A percentile compares a stretch with the other conserved stretches of the same genome.
Evolutionary conservation across 441 rosid genomes (phyloP).

Genomic region (Corymbia citriodora): DNA sequence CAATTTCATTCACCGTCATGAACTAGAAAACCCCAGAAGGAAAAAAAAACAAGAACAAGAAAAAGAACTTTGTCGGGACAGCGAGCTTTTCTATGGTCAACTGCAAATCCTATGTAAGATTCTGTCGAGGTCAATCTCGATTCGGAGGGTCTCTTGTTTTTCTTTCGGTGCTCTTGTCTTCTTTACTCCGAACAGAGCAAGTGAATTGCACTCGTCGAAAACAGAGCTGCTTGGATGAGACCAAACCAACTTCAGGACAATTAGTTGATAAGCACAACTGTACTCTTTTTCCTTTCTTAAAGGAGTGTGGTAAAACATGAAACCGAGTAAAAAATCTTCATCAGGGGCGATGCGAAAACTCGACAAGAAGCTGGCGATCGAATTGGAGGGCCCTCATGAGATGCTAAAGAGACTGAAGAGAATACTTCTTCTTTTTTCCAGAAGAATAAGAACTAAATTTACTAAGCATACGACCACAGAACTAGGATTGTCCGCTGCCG

Average conservation of each 20-base stretch:
- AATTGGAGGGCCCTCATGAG: background rate
- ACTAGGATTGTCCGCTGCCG: accelerated
- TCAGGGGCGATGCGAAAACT: background rate
- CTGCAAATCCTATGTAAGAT: background rate
- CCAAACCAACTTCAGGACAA: background rate
- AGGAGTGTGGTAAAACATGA: background rate
- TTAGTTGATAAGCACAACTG: background rate
- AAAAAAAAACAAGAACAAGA: background rate
- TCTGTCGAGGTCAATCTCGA: background rate
- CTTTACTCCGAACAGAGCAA: background rate
- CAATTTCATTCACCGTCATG: background rate
- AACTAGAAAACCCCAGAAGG: background rate
- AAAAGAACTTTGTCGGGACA: background rate
- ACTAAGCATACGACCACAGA: background rate
- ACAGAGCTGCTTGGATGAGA: background rate
- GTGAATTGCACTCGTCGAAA: background rate
- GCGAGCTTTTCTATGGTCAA: background rate
- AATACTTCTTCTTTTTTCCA: background rate
- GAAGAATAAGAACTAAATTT: background rate
- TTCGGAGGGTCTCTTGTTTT: background rate
- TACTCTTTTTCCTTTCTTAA: background rate
- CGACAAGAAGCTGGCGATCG: background rate
- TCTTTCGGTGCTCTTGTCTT: background rate
- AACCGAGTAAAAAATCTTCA: background rate
- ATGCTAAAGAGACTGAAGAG: background rate